Evolutionary conservation across 257 asterid genomes (phyloP).

Genomic region (Ilex aquifolium): DNA sequence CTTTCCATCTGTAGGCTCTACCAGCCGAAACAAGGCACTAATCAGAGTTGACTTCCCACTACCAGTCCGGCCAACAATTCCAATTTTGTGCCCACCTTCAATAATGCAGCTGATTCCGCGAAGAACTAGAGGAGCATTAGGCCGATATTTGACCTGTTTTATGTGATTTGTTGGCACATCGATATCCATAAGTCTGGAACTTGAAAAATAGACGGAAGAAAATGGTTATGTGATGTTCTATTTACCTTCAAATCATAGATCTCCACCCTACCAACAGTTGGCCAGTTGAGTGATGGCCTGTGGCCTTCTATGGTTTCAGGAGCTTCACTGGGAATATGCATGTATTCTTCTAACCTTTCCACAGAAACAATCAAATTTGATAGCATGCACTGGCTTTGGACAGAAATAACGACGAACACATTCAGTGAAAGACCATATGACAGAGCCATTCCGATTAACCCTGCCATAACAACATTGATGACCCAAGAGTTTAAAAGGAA

Average conservation of each 20-base stretch:
- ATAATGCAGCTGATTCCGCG: slow-evolving; percentile 24
- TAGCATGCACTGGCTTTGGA: slow-evolving; percentile 26
- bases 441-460: slow-evolving; percentile 36
- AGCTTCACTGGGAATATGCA: slow-evolving; percentile 28
- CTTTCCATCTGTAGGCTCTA: slow-evolving; percentile 28
- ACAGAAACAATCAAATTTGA: slow-evolving; percentile 30
- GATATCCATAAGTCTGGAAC: no score
- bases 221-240: background rate
- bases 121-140: slow-evolving; percentile 23
- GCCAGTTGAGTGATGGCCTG: slow-evolving; percentile 24
- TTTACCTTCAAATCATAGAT: slow-evolving; percentile 26
- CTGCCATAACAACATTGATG: slow-evolving; percentile 11
- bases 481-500: no score
- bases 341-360: slow-evolving; percentile 31
- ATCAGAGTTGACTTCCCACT: slow-evolving; percentile 37
- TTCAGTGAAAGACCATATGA: slow-evolving; percentile 35
- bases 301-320: slow-evolving; percentile 21
- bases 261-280: slow-evolving; percentile 23
- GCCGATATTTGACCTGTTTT: slow-evolving; percentile 26
- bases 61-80: slow-evolving; percentile 37
- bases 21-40: slow-evolving; percentile 26
- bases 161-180: no score
- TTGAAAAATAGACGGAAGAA: background rate
- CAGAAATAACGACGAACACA: slow-evolving; percentile 13
- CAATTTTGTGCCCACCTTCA: slow-evolving; percentile 30